Percentiles rank a stretch among this genome's conserved stretches.
These are phyloP conservation scores for Coriaria nepalensis DNA, from an alignment of 306 rosid species.

Conservation along the genomic window DNA sequence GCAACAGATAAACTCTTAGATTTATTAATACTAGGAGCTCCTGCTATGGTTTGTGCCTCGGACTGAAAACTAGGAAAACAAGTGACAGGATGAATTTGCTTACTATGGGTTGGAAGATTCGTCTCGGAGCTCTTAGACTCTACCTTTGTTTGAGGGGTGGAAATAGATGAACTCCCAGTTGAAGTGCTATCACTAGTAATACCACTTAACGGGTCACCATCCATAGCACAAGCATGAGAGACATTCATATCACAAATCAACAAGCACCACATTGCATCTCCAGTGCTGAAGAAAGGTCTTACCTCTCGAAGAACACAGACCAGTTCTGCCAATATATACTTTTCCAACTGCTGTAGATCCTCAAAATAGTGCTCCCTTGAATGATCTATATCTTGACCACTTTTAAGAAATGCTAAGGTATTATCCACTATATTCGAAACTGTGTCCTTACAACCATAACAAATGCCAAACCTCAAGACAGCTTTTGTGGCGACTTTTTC, in stretches of 20 bases:
- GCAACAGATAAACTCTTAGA: constrained; percentile 26
- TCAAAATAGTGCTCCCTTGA: constrained; percentile 64
- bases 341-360: constrained; percentile 70
- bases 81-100: constrained; percentile 22
- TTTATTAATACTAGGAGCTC: constrained; percentile 22
- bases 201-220: constrained; percentile 34
- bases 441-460: constrained; percentile 75
- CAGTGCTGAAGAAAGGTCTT: constrained; percentile 72
- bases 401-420: constrained; percentile 55
- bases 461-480: constrained; percentile 64
- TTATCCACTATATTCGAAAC: constrained; percentile 76
- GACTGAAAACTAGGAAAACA: constrained; percentile 36
- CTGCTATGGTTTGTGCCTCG: constrained; percentile 25
- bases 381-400: constrained; percentile 66
- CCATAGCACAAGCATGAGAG: constrained; percentile 83
- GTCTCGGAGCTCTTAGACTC: constrained; percentile 39
- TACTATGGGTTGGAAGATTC: constrained; percentile 40
- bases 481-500: constrained; percentile 71
- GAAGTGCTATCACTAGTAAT: constrained; percentile 26
- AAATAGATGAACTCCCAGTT: constrained; percentile 26
- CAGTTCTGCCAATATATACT: constrained; percentile 72
- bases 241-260: constrained; percentile 76
- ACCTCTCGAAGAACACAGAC: constrained; percentile 85
- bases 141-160: constrained; percentile 28
- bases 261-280: constrained; percentile 97